phyloP scores from a whole-genome alignment of 2,329 filamentous ascomycete species.

The Periconia sp. region DNA sequence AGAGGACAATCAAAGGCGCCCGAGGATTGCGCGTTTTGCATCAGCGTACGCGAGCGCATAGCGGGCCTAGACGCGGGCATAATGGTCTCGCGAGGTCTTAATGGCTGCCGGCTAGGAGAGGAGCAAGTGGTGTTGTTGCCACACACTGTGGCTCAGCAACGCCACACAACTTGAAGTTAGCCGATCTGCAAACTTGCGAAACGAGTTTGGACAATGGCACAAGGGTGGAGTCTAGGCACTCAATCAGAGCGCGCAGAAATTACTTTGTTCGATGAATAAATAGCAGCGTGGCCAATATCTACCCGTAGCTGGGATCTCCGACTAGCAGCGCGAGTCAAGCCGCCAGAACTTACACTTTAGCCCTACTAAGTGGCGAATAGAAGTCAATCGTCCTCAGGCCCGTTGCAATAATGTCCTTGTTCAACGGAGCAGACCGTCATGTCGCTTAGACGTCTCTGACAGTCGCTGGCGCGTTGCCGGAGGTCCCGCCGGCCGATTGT shows the following conservation, averaged over 20 bases:
- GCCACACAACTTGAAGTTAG: constrained; percentile 2
- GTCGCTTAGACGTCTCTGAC: constrained; percentile 43
- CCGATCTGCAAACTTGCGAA: constrained; percentile 18
- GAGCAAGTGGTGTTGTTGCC: neutral
- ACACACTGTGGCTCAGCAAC: constrained; percentile 5
- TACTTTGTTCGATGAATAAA: no score
- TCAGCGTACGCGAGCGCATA: constrained; percentile 7
- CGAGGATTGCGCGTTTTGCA: constrained; percentile 21
- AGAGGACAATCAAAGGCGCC: no score
- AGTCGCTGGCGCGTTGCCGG: constrained; percentile 28
- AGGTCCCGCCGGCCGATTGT: constrained; percentile 22
- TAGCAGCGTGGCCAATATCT: no score
- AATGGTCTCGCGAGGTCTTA: constrained; percentile 1
- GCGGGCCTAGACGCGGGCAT: constrained; percentile 17
- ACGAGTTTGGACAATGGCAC: constrained; percentile 16
- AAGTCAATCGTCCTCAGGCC: no score
- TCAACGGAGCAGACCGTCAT: no score
- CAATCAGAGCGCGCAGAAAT: neutral
- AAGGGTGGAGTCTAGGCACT: no score
- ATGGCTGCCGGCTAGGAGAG: constrained; percentile 11
- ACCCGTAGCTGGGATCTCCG: no score
- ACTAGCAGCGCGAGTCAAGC: no score
- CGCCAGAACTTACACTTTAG: no score
- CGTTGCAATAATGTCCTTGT: no score
- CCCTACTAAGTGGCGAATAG: no score